phyloP scores from a whole-genome alignment of 805 yeast genomes.

The Priceomyces fermenticarens region DNA sequence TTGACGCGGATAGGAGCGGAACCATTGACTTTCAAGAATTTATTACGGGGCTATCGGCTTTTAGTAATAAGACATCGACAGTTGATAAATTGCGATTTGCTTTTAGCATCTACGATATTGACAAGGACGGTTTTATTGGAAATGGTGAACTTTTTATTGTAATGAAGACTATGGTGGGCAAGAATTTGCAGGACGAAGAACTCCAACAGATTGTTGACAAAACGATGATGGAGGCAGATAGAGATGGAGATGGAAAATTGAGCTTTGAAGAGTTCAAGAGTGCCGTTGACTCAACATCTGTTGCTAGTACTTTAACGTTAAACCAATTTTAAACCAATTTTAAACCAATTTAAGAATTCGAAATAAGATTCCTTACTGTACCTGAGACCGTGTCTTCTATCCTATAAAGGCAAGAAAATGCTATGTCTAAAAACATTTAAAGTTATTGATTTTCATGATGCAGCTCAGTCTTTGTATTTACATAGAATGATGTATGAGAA shows the following conservation, averaged over 20 bases:
- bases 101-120: slow-evolving; percentile 92
- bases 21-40: slow-evolving; percentile 95
- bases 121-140: slow-evolving; percentile 89
- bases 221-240: slow-evolving; percentile 90
- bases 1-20: slow-evolving; percentile 91
- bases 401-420: no score
- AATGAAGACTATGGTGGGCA: slow-evolving; percentile 95
- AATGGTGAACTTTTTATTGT: slow-evolving; percentile 94
- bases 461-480: no score
- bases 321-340: slow-evolving; percentile 32
- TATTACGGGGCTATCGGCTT: slow-evolving; percentile 79
- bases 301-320: slow-evolving; percentile 59
- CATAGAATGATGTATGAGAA: no score
- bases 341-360: no score
- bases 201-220: slow-evolving; percentile 96
- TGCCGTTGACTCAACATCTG: slow-evolving; percentile 57
- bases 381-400: no score
- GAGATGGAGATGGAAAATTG: slow-evolving; percentile 81
- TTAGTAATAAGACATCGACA: slow-evolving; percentile 76
- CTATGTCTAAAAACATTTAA: no score
- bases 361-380: no score
- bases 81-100: slow-evolving; percentile 86
- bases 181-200: slow-evolving; percentile 78
- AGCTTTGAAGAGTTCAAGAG: slow-evolving; percentile 83
- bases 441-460: no score